A percentile compares a stretch with the other conserved stretches of the same genome.
Conservation (phyloP, 495 filamentous ascomycete genomes). For the Tetracladium setigerum region DNA sequence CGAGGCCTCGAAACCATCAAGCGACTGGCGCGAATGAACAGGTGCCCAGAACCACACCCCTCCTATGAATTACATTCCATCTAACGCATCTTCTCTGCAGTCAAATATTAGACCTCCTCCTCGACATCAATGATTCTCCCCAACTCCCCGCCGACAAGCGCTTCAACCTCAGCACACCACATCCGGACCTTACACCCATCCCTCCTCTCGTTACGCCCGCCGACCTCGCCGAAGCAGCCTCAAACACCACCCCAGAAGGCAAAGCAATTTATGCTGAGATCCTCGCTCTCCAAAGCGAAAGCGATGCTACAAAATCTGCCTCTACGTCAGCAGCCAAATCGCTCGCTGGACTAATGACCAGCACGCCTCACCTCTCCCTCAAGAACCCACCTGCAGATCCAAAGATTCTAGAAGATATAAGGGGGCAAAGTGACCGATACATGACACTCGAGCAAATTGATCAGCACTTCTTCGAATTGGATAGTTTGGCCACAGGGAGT, state of each 20-base stretch:
- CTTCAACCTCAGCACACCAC: slow-evolving; percentile 32
- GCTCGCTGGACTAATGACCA: slow-evolving; percentile 29
- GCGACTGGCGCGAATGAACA: slow-evolving; percentile 79
- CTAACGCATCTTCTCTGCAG: slow-evolving; percentile 10
- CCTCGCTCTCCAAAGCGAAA: slow-evolving; percentile 14
- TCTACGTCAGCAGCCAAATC: slow-evolving; percentile 24
- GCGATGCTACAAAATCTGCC: slow-evolving; percentile 29
- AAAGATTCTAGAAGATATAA: slow-evolving; percentile 2
- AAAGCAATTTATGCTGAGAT: slow-evolving; percentile 28
- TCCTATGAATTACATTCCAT: neutral
- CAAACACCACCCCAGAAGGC: slow-evolving; percentile 37
- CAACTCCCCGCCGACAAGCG: slow-evolving; percentile 69
- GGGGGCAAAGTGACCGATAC: slow-evolving; percentile 31
- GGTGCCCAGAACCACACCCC: slow-evolving; percentile 23
- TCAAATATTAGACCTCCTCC: slow-evolving; percentile 60
- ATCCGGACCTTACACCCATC: slow-evolving; percentile 3
- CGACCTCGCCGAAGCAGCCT: slow-evolving; percentile 15
- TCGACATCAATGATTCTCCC: slow-evolving; percentile 75
- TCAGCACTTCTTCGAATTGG: slow-evolving; percentile 66
- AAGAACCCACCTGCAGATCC: neutral
- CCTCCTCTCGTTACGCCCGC: slow-evolving; percentile 12
- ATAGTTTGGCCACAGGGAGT: slow-evolving; percentile 45
- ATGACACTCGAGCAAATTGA: slow-evolving; percentile 72
- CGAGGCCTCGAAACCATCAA: slow-evolving; percentile 67
- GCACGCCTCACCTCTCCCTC: slow-evolving; percentile 10